phyloP scores from a whole-genome alignment of 805 yeast genomes.

The Cyberlindnera subsufficiens region DNA sequence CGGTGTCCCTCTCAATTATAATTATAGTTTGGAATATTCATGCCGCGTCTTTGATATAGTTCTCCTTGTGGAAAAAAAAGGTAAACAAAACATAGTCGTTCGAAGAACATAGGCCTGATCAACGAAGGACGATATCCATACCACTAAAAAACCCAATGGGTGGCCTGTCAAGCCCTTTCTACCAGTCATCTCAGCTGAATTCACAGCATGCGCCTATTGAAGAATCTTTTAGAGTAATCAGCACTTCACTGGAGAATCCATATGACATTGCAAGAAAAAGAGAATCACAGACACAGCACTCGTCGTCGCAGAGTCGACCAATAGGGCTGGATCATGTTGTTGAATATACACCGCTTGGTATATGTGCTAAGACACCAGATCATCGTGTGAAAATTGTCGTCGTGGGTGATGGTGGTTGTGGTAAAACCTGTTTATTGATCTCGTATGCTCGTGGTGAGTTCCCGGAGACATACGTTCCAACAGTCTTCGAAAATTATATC shows the following conservation, averaged over 20 bases:
- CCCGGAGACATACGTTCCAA: conserved; percentile 73
- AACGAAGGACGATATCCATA: too few relatives aligned
- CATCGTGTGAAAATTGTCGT: conserved; percentile 57
- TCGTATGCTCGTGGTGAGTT: conserved; percentile 65
- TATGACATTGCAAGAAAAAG: conserved; percentile 23
- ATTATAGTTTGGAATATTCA: too few relatives aligned
- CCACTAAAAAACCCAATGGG: background rate
- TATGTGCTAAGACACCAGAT: conserved; percentile 26
- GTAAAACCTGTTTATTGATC: conserved; percentile 72
- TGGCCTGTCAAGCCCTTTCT: background rate
- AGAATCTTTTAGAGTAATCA: conserved; percentile 15
- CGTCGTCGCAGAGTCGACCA: background rate
- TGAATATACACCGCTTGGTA: conserved; percentile 24
- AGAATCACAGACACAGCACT: conserved; percentile 8
- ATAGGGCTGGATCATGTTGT: conserved; percentile 5
- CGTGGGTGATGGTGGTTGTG: conserved; percentile 89
- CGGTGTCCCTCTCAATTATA: too few relatives aligned
- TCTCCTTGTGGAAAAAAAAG: too few relatives aligned
- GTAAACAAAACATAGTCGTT: background rate
- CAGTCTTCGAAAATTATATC: conserved; percentile 75
- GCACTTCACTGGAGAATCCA: conserved; percentile 23
- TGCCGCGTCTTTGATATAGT: too few relatives aligned
- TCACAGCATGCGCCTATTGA: background rate
- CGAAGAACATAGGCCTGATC: too few relatives aligned
- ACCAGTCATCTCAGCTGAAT: background rate